Base-by-base conservation (phyloP, 129 eudicot genomes). In the Solidago caesia region DNA sequence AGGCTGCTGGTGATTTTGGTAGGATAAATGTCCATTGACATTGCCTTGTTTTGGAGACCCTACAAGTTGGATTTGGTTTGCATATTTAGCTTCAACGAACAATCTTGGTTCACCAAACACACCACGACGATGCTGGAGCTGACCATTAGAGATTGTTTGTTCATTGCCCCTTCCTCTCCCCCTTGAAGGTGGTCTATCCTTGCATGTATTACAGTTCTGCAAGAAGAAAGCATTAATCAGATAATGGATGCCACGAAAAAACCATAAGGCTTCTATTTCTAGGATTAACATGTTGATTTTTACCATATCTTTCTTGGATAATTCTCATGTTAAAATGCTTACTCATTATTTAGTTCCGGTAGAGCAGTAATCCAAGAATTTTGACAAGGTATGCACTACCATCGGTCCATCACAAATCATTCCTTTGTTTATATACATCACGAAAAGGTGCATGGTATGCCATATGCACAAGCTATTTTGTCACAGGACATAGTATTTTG, bases 111-210 rank as follows among this genome's bases (percentile, higher is more conserved):
- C 73, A 73, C 45, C 67, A 29, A 69, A 46, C 25, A 83, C 65
- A 56, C 64, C 80, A 41, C 67, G 73, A 55, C 59, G 25, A 15
- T 74, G 79, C 44, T 73, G 82, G 68, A 42, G 14, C 2, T 76
- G 58, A 26, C 80, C 74, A 68, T 67, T 76, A 33, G 80, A 56
- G 21, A 59, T 14, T 10, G 62, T 51, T 58, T 14, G 58, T 5
- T 64, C 75, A 5, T 77, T 86, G 48, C 76, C 78, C 85, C 85
- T 67, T 61, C 88, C 86, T 82, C 85, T 80, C 68, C 81, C 87
- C 64, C 83, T 66, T 33, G 78, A 65, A 45, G 74, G 75, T 0
- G 43, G 64, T 79, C 73, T 73, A 39, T 79, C 83, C 56, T 79
- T 75, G 27, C 57, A 12, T 46, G 74, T 33, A 47, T 51, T 73